These are phyloP conservation scores for Verticillium albo-atrum DNA, from an alignment of 2,329 filamentous ascomycete species.

Conservation along the genomic window DNA sequence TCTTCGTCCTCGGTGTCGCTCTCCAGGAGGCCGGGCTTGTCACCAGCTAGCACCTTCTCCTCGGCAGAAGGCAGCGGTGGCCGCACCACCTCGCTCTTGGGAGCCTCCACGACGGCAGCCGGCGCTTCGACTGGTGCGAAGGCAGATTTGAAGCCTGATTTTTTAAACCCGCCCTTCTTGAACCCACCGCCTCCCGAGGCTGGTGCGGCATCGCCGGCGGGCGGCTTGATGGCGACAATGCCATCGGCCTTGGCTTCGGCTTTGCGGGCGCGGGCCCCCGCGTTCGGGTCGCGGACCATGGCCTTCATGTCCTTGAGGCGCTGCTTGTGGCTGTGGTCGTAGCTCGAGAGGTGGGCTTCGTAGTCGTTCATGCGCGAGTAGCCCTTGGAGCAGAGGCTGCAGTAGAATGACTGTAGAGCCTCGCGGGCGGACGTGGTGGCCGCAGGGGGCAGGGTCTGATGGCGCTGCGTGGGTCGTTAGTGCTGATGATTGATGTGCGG, in stretches of 20 bases:
- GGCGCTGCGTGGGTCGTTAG: conserved; percentile 32
- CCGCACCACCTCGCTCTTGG: not conserved
- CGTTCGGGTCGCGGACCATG: conserved; percentile 68
- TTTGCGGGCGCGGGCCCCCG: conserved; percentile 60
- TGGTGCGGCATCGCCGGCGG: conserved; percentile 4
- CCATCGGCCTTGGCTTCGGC: conserved; percentile 67
- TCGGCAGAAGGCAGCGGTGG: not conserved
- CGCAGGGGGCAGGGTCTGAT: conserved; percentile 53
- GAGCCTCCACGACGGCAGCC: conserved; percentile 20
- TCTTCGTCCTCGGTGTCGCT: conserved; percentile 67
- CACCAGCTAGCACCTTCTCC: not conserved
- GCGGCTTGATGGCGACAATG: conserved; percentile 63
- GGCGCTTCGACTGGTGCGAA: conserved; percentile 53
- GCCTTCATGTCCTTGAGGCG: conserved; percentile 84
- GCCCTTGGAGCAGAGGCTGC: conserved; percentile 84
- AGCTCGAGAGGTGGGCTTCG: conserved; percentile 88
- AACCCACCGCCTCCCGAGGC: conserved; percentile 33
- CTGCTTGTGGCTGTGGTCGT: conserved; percentile 94
- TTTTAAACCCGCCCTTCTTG: conserved; percentile 72
- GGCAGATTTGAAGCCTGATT: conserved; percentile 76
- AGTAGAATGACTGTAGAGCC: conserved; percentile 77
- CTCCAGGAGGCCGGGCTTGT: conserved; percentile 29
- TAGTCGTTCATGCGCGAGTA: conserved; percentile 96
- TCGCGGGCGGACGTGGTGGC: conserved; percentile 65
- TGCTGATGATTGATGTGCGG: not conserved